These are phyloP conservation scores for Tetraselmis striata DNA, from an alignment of 139 green algal species.

Conservation along the genomic window DNA sequence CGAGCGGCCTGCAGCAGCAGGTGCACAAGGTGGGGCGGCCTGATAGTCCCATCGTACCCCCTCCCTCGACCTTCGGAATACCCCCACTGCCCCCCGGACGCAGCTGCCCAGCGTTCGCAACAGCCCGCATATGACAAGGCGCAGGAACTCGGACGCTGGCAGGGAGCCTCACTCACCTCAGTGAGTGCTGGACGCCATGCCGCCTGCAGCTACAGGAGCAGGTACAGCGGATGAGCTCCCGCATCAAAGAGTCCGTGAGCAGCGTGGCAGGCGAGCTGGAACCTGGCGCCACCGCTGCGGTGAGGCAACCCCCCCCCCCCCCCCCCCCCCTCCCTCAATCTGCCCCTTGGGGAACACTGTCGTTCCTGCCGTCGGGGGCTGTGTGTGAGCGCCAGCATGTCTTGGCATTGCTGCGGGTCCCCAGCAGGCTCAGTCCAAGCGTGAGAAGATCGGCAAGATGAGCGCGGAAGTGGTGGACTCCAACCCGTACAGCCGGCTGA, in stretches of 20 bases:
- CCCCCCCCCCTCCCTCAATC: background rate
- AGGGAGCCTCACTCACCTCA: no score
- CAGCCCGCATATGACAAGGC: no score
- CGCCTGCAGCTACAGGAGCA: conserved; percentile 29
- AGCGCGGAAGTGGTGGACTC: conserved; percentile 74
- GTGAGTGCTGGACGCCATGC: no score
- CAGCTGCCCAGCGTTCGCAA: no score
- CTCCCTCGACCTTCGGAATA: no score
- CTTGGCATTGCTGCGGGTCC: conserved; percentile 1
- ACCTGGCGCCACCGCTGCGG: background rate
- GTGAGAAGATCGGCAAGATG: conserved; percentile 59
- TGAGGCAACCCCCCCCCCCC: background rate
- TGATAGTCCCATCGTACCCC: no score
- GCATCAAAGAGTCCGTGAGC: conserved; percentile 34
- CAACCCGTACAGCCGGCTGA: conserved; percentile 86
- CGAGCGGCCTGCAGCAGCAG: conserved; percentile 23
- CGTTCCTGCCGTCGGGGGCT: background rate
- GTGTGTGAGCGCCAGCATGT: background rate
- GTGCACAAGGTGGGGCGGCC: conserved; percentile 25
- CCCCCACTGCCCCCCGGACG: no score
- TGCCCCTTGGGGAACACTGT: background rate
- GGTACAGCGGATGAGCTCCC: conserved; percentile 10
- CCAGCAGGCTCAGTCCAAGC: conserved; percentile 1
- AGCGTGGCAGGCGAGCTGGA: conserved; percentile 11
- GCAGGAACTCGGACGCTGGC: no score